A percentile compares a stretch with the other conserved stretches of the same genome.
Conservation (phyloP, 1,139 yeast genomes). For the Suhomyces terraborum region DNA sequence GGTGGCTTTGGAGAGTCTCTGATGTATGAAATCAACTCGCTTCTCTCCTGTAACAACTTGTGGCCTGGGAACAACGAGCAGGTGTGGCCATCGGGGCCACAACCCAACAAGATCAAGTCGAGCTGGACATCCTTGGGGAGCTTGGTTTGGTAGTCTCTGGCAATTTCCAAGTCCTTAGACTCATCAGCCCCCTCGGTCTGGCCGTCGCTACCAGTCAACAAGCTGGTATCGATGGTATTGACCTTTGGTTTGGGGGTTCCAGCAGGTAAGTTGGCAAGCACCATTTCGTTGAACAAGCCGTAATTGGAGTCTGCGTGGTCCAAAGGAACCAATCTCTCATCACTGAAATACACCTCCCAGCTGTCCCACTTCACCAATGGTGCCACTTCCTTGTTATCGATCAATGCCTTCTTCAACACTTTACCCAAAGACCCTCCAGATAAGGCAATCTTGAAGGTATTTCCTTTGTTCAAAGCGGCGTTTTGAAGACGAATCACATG, state of each 20-base stretch:
- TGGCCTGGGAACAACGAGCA: slow-evolving; percentile 73
- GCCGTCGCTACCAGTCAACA: slow-evolving; percentile 51
- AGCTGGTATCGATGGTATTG: slow-evolving; percentile 51
- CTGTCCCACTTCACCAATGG: slow-evolving; percentile 58
- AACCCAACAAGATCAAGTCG: slow-evolving; percentile 67
- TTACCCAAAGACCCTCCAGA: slow-evolving; percentile 91
- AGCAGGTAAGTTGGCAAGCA: slow-evolving; percentile 47
- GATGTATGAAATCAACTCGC: slow-evolving; percentile 43
- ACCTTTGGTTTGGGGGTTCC: slow-evolving; percentile 43
- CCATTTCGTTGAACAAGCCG: slow-evolving; percentile 60
- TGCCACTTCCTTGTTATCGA: slow-evolving; percentile 53
- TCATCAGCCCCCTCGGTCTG: slow-evolving; percentile 36
- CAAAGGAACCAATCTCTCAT: slow-evolving; percentile 92
- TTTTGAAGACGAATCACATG: slow-evolving; percentile 59
- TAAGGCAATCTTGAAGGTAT: slow-evolving; percentile 70
- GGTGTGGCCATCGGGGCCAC: slow-evolving; percentile 84
- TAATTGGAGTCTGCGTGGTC: slow-evolving; percentile 72
- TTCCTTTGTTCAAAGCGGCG: slow-evolving; percentile 42
- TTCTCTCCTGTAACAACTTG: slow-evolving; percentile 44
- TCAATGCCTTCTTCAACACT: slow-evolving; percentile 68
- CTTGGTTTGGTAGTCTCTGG: slow-evolving; percentile 48
- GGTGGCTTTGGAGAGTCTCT: slow-evolving; percentile 77
- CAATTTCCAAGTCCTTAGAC: slow-evolving; percentile 49
- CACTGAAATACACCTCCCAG: slow-evolving; percentile 97
- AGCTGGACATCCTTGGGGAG: slow-evolving; percentile 45